Percentiles rank a stretch among this genome's conserved stretches.
phyloP scores from a whole-genome alignment of 495 filamentous ascomycete genomes.

The Cercophora newfieldiana region DNA sequence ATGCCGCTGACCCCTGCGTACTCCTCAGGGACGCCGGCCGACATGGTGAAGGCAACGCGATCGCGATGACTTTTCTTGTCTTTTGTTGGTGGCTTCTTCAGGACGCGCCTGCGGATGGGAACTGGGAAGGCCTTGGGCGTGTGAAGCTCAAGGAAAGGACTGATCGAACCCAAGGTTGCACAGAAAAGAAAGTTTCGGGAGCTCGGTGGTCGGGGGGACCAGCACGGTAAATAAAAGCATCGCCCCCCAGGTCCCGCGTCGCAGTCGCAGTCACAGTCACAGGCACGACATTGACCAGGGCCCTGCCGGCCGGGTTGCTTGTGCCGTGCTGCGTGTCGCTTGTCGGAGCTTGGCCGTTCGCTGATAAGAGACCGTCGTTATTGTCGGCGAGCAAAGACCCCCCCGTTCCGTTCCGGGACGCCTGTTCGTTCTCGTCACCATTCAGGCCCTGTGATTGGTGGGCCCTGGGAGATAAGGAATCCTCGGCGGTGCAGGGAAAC shows the following conservation, averaged over 20 bases:
- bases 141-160: constrained; percentile 14
- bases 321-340: constrained; percentile 10
- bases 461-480: constrained; percentile 27
- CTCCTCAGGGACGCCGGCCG: constrained; percentile 45
- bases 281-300: constrained; percentile 4
- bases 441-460: constrained; percentile 19
- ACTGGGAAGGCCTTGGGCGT: constrained; percentile 8
- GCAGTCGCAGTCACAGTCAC: background rate
- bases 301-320: background rate
- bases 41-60: constrained; percentile 27
- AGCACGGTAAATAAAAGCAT: constrained; percentile 29
- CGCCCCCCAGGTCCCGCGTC: background rate
- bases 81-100: background rate
- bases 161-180: constrained; percentile 20
- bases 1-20: constrained; percentile 61
- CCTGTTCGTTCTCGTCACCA: constrained; percentile 19
- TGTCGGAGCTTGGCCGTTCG: constrained; percentile 1
- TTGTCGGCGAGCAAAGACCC: constrained; percentile 11
- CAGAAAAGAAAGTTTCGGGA: constrained; percentile 12
- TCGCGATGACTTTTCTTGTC: background rate
- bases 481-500: constrained; percentile 14
- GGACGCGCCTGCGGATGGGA: constrained; percentile 9
- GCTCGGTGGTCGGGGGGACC: constrained; percentile 21
- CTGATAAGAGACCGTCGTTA: constrained; percentile 24
- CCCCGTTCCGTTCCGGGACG: constrained; percentile 27